phyloP scores from a whole-genome alignment of 179 eudicot species.

The Heliamphora pulchella region DNA sequence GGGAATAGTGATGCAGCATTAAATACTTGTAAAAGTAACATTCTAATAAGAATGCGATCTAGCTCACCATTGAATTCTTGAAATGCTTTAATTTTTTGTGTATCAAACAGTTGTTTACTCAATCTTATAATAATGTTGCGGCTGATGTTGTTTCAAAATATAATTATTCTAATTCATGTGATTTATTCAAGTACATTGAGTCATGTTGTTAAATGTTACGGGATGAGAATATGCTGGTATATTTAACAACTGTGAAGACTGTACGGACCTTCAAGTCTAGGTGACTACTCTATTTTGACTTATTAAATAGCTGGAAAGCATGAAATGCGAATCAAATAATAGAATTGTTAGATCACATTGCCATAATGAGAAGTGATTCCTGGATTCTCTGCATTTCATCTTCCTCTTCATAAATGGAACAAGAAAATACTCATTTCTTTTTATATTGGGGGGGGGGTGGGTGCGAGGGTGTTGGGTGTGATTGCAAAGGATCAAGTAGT shows the following conservation, averaged over 20 bases:
- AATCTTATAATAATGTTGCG: neutral
- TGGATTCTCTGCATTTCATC: neutral
- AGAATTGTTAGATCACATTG: neutral
- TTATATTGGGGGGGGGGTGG: neutral
- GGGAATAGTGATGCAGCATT: neutral
- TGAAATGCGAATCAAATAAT: neutral
- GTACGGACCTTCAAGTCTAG: neutral
- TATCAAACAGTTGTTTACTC: neutral
- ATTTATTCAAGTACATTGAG: too few relatives aligned
- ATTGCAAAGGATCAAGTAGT: neutral
- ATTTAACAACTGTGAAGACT: neutral
- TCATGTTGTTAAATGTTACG: too few relatives aligned
- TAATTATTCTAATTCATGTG: too few relatives aligned
- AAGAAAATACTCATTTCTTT: too few relatives aligned
- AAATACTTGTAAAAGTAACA: neutral
- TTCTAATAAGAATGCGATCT: neutral
- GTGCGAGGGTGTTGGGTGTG: neutral
- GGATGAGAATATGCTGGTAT: too few relatives aligned
- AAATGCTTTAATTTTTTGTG: neutral
- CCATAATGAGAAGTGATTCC: neutral
- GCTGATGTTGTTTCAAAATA: too few relatives aligned
- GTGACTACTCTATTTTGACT: neutral
- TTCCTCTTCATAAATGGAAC: neutral
- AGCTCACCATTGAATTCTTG: neutral
- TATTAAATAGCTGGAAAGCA: neutral